Percentiles rank a stretch among this genome's conserved stretches.
Conservation (phyloP, 768 basidiomycete genomes). For the Cyathus striatus region DNA sequence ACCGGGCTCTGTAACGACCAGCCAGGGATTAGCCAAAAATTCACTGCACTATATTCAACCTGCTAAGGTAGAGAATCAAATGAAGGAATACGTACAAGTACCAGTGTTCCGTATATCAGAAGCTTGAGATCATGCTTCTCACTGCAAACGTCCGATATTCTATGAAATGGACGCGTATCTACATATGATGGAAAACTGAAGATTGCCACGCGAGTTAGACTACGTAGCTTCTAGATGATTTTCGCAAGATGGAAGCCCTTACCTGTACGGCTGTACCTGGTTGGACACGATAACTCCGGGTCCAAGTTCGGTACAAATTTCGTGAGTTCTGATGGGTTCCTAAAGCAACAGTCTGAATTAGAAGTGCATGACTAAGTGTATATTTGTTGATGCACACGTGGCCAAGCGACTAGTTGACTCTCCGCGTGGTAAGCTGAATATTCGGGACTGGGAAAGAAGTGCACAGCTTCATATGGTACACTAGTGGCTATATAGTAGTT, state of each 20-base stretch:
- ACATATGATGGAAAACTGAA: conserved; percentile 79
- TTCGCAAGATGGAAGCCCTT: conserved; percentile 7
- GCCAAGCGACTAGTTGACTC: conserved; percentile 60
- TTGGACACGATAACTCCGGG: conserved; percentile 73
- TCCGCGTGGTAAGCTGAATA: conserved; percentile 68
- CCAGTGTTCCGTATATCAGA: conserved; percentile 78
- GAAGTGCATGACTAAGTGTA: too few relatives aligned
- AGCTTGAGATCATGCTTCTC: conserved; percentile 67
- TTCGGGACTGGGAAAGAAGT: conserved; percentile 15
- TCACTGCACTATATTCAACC: conserved; percentile 67
- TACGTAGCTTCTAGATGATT: neutral
- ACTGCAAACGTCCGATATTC: conserved; percentile 76
- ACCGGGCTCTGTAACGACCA: conserved; percentile 64
- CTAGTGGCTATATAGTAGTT: conserved; percentile 73
- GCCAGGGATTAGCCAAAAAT: conserved; percentile 75
- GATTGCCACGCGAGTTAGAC: neutral
- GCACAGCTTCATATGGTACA: conserved; percentile 1
- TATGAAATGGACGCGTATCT: conserved; percentile 72
- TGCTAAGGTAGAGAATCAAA: too few relatives aligned
- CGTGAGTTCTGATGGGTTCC: conserved; percentile 66
- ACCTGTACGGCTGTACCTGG: conserved; percentile 87
- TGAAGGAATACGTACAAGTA: conserved; percentile 26
- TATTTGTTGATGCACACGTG: conserved; percentile 82
- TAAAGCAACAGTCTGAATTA: too few relatives aligned
- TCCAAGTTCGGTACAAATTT: conserved; percentile 73